Evolutionary conservation across 495 filamentous ascomycete genomes (phyloP).

Genomic region (Cryomyces minteri): DNA sequence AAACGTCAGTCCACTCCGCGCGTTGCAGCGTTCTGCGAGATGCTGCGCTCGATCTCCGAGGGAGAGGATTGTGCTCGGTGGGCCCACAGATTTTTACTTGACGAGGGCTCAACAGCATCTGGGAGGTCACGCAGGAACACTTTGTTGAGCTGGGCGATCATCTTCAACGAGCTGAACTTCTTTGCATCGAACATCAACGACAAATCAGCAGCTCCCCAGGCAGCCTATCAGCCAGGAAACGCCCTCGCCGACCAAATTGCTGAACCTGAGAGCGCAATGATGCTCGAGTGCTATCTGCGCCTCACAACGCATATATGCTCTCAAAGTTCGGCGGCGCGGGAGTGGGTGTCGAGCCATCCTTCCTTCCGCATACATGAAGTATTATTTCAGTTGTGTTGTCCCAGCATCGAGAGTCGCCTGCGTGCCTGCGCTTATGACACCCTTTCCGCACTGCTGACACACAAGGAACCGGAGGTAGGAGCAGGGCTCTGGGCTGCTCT

Average conservation of each 20-base stretch:
- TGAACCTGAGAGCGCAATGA: constrained; percentile 72
- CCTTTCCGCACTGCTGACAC: constrained; percentile 45
- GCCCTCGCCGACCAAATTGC: constrained; percentile 46
- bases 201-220: constrained; percentile 25
- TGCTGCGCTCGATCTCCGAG: constrained; percentile 70
- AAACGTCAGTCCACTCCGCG: constrained; percentile 80
- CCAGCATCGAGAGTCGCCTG: constrained; percentile 50
- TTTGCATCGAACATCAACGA: constrained; percentile 53
- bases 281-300: constrained; percentile 84
- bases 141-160: constrained; percentile 78
- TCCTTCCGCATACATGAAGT: constrained; percentile 42
- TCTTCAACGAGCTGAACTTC: constrained; percentile 71
- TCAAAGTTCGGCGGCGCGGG: constrained; percentile 45
- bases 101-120: constrained; percentile 56
- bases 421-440: constrained; percentile 57
- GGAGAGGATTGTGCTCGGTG: constrained; percentile 60
- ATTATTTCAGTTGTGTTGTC: constrained; percentile 50
- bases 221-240: constrained; percentile 33
- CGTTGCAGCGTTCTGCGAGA: constrained; percentile 87
- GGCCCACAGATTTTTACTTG: constrained; percentile 74
- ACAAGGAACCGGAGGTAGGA: constrained; percentile 39
- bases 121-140: constrained; percentile 60
- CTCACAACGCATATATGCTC: constrained; percentile 62
- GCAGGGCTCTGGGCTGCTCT: constrained; percentile 49
- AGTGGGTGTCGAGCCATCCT: constrained; percentile 47